A percentile compares a stretch with the other conserved stretches of the same genome.
Evolutionary conservation across 495 filamentous ascomycete genomes (phyloP).

Genomic region (Xylaria telfairii): DNA sequence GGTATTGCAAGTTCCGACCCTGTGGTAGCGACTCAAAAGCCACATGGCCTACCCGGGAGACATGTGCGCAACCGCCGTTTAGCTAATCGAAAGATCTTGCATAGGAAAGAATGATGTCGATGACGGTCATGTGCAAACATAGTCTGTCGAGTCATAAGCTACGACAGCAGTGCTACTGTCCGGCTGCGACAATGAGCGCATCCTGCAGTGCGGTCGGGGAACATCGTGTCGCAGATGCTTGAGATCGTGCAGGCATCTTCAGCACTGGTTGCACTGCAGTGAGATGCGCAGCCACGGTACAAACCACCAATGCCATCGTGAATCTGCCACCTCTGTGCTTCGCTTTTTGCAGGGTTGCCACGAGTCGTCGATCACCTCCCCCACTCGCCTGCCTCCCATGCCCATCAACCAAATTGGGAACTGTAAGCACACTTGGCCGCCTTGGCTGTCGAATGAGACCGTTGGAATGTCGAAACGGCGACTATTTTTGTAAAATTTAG

Average conservation of each 20-base stretch:
- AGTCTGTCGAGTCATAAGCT: conserved; percentile 14
- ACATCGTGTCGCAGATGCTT: conserved; percentile 21
- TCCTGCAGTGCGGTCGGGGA: conserved; percentile 11
- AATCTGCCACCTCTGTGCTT: background rate
- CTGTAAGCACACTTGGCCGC: conserved; percentile 17
- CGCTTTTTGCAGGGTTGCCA: conserved; percentile 22
- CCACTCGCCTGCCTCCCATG: background rate
- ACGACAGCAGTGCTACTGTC: conserved; percentile 4
- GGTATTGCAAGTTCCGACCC: conserved; percentile 12
- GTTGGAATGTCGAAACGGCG: conserved; percentile 14
- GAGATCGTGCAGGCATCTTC: conserved; percentile 21
- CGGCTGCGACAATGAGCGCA: conserved; percentile 15
- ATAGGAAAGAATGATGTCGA: background rate
- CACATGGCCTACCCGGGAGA: background rate
- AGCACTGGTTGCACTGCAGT: conserved; percentile 22
- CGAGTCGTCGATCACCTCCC: conserved; percentile 16
- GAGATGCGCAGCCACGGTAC: conserved; percentile 21
- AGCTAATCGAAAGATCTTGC: background rate
- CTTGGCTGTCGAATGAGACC: conserved; percentile 22
- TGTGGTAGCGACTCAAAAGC: background rate
- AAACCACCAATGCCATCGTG: background rate
- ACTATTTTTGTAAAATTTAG: conserved; percentile 24
- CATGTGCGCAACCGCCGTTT: background rate
- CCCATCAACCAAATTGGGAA: conserved; percentile 8
- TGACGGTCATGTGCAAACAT: conserved; percentile 1